Conservation (phyloP, 805 yeast genomes). For the Yarrowia alimentaria region DNA sequence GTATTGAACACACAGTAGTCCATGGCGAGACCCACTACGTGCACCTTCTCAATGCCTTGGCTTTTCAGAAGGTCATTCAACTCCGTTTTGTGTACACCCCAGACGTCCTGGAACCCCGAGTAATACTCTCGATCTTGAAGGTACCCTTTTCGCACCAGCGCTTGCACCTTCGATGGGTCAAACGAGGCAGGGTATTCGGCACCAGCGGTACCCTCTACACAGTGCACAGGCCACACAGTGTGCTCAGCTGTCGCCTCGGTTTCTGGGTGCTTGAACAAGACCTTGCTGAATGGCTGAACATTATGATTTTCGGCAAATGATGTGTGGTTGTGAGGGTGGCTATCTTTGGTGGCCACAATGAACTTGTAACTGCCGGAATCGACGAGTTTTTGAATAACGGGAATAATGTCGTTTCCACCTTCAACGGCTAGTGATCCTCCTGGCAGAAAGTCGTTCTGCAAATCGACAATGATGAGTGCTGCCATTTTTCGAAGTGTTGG, state of each 20-base stretch:
- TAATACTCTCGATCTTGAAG: conserved; percentile 75
- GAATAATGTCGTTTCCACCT: conserved; percentile 59
- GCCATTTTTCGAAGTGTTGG: too few species aligned
- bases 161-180: conserved; percentile 41
- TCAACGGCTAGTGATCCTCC: conserved; percentile 55
- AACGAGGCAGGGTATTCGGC: conserved; percentile 58
- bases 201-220: conserved; percentile 71
- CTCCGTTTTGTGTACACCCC: conserved; percentile 71
- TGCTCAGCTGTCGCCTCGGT: conserved; percentile 39
- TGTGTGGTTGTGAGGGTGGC: conserved; percentile 79
- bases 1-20: conserved; percentile 84
- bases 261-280: conserved; percentile 53
- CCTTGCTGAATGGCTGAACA: conserved; percentile 50
- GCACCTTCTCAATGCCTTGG: conserved; percentile 56
- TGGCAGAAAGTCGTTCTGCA: conserved; percentile 83
- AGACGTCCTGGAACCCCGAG: conserved; percentile 79
- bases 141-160: conserved; percentile 67
- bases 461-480: conserved; percentile 74
- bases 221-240: conserved; percentile 85
- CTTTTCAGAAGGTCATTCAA: conserved; percentile 50
- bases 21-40: conserved; percentile 77
- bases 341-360: conserved; percentile 75
- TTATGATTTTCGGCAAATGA: conserved; percentile 77
- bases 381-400: conserved; percentile 49
- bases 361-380: conserved; percentile 53